Base-by-base conservation (phyloP, 441 rosid species). In the Dalechampia spathulata region DNA sequence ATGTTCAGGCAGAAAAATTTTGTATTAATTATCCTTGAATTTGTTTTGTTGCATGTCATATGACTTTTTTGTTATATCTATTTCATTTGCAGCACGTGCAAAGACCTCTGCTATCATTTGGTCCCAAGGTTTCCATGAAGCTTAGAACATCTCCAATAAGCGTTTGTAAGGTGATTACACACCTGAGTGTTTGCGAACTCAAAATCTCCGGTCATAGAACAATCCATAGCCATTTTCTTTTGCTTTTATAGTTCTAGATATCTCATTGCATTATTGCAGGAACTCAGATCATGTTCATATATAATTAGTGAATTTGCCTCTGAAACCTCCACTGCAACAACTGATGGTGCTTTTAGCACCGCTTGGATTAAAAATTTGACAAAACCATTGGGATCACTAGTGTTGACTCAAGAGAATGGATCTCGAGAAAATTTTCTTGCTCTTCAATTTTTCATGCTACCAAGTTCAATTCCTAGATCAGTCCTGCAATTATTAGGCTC, bases 41-140 rank as follows among this genome's bases (percentile, higher is more conserved):
- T 52, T 56, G 30, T 38, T 49, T 30, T 13, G 42, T 58, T 34
- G 45, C 15, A 40, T 10, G 23, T 28, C 14, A 36, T 12, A 53
- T 57, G 59, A 46, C 47, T 54, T 60, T 54, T 26, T 58, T 59
- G 14, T 48, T 6, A 0, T 10, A 46, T 45, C 43, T 49, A 72
- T 72, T 21, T 70, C 55, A 22, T 66, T 38, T 67, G 75, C 87
- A 93, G 99, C 87, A 93, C 74, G 96, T 85, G 60, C 93, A 90
- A 75, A 85, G 93, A 65, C 96, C 99, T 49, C 78, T 85, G 50
- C 78, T 82, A 38, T 90, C 96, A 50, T 93, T 93, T 78, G 99
- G 97, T 70, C 97, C 96, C 52, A 93, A 87, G 78, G 81, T 83
- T 61, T 83, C 95, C 57, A 62, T 77, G 79, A 81, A 81, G 71